These are phyloP conservation scores for Coemansia sp. DNA, from an alignment of 192 early-diverging fungal genomes.

Conservation along the genomic window DNA sequence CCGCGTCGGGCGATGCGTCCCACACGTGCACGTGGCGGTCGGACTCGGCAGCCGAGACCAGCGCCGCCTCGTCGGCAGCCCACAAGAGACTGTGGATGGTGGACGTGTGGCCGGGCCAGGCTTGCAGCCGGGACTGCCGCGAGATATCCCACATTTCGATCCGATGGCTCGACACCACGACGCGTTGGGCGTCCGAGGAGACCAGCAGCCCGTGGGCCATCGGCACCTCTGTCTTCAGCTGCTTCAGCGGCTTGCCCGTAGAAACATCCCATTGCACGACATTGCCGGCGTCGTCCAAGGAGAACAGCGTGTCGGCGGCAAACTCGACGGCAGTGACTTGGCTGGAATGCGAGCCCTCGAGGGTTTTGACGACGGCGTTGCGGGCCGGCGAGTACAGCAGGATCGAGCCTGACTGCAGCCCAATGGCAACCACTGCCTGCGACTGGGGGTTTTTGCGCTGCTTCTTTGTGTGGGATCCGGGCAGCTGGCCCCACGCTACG, in stretches of 20 bases:
- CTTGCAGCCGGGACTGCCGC: neutral
- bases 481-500: constrained; percentile 21
- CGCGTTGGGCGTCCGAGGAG: constrained; percentile 18
- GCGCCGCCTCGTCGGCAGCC: constrained; percentile 29
- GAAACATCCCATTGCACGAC: constrained; percentile 35
- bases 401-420: constrained; percentile 21
- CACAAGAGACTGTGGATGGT: constrained; percentile 32
- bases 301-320: constrained; percentile 9
- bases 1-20: constrained; percentile 16
- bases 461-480: neutral
- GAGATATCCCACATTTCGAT: constrained; percentile 42
- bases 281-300: constrained; percentile 21
- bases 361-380: constrained; percentile 20
- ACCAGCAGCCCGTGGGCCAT: constrained; percentile 24
- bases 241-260: neutral
- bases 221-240: constrained; percentile 21
- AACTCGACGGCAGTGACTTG: constrained; percentile 3
- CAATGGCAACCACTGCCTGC: constrained; percentile 22
- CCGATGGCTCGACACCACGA: constrained; percentile 40
- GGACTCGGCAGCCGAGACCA: constrained; percentile 33
- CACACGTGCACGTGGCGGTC: constrained; percentile 46
- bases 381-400: constrained; percentile 51
- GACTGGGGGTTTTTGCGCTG: neutral
- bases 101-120: constrained; percentile 34
- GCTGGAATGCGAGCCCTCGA: constrained; percentile 14